Conservation (phyloP, 805 yeast species). For the Ogataea minuta region DNA sequence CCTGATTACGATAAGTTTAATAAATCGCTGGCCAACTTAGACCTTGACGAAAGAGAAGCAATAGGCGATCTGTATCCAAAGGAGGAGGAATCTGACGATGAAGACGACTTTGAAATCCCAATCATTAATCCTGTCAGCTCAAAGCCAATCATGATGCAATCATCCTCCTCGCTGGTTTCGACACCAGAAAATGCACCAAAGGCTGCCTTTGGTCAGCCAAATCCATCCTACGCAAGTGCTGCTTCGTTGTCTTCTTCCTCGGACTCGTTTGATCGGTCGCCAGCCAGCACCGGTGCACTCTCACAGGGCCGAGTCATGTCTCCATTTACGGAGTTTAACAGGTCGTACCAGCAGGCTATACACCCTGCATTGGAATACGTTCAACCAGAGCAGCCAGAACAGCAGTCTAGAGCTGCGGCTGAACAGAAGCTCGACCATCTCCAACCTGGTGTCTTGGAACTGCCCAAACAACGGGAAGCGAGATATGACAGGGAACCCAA, state of each 20-base stretch:
- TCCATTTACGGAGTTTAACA: constrained; percentile 37
- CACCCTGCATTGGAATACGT: constrained; percentile 13
- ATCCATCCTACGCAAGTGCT: constrained; percentile 4
- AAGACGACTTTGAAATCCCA: constrained; percentile 22
- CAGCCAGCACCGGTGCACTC: background rate
- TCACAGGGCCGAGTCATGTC: constrained; percentile 28
- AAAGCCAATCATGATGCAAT: constrained; percentile 6
- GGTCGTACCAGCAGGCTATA: constrained; percentile 30
- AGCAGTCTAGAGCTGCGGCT: background rate
- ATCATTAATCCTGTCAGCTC: constrained; percentile 15
- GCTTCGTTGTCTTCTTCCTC: constrained; percentile 10
- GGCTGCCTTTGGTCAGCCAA: constrained; percentile 8
- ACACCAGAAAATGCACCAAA: constrained; percentile 1
- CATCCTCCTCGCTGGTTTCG: constrained; percentile 7
- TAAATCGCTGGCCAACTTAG: constrained; percentile 9
- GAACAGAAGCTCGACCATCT: background rate
- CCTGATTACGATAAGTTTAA: constrained; percentile 20
- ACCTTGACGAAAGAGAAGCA: constrained; percentile 7
- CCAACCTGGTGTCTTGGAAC: background rate
- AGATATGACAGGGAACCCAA: background rate
- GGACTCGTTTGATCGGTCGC: constrained; percentile 10
- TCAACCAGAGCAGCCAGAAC: background rate
- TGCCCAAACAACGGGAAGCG: constrained; percentile 5
- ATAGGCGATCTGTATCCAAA: constrained; percentile 23
- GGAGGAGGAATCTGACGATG: constrained; percentile 16